Percentiles rank a stretch among this genome's conserved stretches.
phyloP scores from a whole-genome alignment of 768 basidiomycete species.

The Collybia sp. region DNA sequence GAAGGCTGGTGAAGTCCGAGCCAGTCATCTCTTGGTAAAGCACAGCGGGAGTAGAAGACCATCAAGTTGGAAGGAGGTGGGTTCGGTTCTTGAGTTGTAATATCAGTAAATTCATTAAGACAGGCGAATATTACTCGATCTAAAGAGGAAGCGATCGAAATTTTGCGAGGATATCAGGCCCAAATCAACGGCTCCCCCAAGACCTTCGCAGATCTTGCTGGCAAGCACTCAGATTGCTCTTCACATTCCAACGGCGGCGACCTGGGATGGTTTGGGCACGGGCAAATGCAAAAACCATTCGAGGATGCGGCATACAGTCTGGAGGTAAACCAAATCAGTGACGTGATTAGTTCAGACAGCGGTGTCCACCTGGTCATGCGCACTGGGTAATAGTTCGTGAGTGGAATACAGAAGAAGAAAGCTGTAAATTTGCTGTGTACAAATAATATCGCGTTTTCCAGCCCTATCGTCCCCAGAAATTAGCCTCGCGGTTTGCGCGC shows the following conservation, averaged over 20 bases:
- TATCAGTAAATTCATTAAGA: not conserved
- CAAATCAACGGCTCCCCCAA: slow-evolving; percentile 52
- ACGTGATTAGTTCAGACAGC: slow-evolving; percentile 83
- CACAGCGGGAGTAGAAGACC: slow-evolving; percentile 76
- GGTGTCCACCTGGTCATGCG: slow-evolving; percentile 93
- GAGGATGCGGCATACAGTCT: slow-evolving; percentile 83
- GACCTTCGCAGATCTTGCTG: slow-evolving; percentile 77
- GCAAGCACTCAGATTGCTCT: slow-evolving; percentile 81
- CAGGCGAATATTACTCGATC: slow-evolving; percentile 78
- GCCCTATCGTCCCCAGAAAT: too few species aligned
- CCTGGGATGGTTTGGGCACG: slow-evolving; percentile 78
- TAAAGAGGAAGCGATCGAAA: slow-evolving; percentile 85
- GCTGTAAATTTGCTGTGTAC: not conserved
- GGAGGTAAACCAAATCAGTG: slow-evolving; percentile 72
- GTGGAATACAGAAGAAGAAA: not conserved
- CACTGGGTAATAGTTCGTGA: slow-evolving; percentile 48
- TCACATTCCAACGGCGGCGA: slow-evolving; percentile 82
- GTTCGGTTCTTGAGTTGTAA: not conserved
- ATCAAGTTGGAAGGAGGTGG: slow-evolving; percentile 81
- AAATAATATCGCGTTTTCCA: not conserved
- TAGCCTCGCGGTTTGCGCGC: too few species aligned
- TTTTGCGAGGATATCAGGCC: slow-evolving; percentile 59
- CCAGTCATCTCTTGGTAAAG: slow-evolving; percentile 95
- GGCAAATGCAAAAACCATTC: slow-evolving; percentile 97
- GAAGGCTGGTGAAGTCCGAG: slow-evolving; percentile 63